Base-by-base conservation (phyloP, 2,329 filamentous ascomycete genomes). In the Aspergillus sergii region DNA sequence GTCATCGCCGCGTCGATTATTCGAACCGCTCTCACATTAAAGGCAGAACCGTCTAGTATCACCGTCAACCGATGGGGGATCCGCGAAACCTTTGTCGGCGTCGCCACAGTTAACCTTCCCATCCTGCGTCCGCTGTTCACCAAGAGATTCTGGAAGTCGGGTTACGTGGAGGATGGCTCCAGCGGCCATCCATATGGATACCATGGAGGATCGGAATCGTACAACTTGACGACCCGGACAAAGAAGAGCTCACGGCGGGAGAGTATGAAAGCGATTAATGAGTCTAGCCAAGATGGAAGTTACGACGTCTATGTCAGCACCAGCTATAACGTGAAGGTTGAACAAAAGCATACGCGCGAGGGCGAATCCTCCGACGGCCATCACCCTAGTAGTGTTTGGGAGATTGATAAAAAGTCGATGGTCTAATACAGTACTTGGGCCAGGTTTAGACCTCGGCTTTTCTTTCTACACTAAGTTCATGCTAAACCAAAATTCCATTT, bases 341-440 rank as follows among this genome's bases (percentile, higher is more conserved):
- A 59, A 30, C 48, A 30, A 14, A 48, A 46, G 23, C 46, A 39
- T 28, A 46, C 45, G 19, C 26, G 51, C 28, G 11, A 45, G 30
- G 57, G 30, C 30, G 28, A 10, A 50, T 30, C 43, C 12, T 19
- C 39, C 9, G 56, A 58, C 9, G 16, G 48, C 46, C 23, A 30
- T 8, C 46, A 58, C n/a, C 45, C 57, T 11, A 54, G 48, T 14
- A 59, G 58, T 45, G 58, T 59, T 14, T 59, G 58, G 58, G 58
- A 59, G 48, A 59, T 59, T 23, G 58, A 59, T 54, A 59, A 59
- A 39, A 59, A 59, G 58, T 53, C 46, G 23, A 59, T 59, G 5
- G 58, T 59, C 11, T 59, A 54, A 36, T 9, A 4, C 8, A 41
- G 8, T 1, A 19, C 28, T 32, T 8, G 8, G 28, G 48, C 16